Evolutionary conservation across 148 eudicot genomes (phyloP), one percentile per base, ranked within the genome.

Genomic region (Rhododendron vialii): DNA sequence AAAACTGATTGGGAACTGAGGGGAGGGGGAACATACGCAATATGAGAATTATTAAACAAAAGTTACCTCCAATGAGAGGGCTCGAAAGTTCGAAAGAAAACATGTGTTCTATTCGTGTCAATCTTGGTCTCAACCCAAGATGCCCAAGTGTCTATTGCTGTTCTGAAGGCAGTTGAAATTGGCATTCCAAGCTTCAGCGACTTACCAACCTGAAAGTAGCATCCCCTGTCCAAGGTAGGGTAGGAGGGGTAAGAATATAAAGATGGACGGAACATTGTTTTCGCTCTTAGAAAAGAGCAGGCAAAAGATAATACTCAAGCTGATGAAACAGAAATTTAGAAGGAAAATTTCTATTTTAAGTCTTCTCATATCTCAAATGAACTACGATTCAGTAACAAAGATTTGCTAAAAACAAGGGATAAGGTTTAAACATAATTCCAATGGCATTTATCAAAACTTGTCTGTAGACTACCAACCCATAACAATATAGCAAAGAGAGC

Each of bases 81-180:
- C 89, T 95, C 99, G 88, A 93, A 94, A 11, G 99, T 97, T 74
- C 99, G 94, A 87, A 97, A 97, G 92, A 95, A 94, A 50, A 97
- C 94, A 45, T 84, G 95, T n/a, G 98, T 97, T 85, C 90, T 93
- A 85, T 93, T 93, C 47, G 94, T 92, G 83, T 95, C 87, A 85
- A 97, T 88, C 71, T 24, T 87, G 65, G 90, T 91, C 76, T 97
- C 94, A 80, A 92, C 90, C 99, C 99, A 97, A 26, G 98, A 90
- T 73, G 95, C 91, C 99, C 99, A 97, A 33, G 98, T 95, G 8
- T 91, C 74, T 81, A 97, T 87, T 80, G 98, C 95, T 71, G 84
- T 86, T 81, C 87, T 91, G 87, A 92, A 90, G 63, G 96, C 99
- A 76, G 84, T 89, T 83, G 81, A 88, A 17, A 92, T 93, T 82